phyloP scores from a whole-genome alignment of 495 filamentous ascomycete species.

The Pseudomonodictys pantanalensis region DNA sequence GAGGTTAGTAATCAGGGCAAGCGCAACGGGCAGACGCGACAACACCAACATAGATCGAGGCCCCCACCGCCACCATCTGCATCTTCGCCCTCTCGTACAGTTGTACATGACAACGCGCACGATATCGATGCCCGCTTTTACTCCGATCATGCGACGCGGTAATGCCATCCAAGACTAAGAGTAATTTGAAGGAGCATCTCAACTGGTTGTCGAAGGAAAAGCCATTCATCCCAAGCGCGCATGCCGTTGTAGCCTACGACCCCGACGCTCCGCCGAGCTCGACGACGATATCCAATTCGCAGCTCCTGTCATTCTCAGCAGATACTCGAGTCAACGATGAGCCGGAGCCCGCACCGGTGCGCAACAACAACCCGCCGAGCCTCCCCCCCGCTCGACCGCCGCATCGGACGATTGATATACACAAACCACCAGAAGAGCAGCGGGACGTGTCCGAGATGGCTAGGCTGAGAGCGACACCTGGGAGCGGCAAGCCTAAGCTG shows the following conservation, averaged over 20 bases:
- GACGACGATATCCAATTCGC: slow-evolving; percentile 11
- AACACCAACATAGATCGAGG: neutral
- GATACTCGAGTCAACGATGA: slow-evolving; percentile 12
- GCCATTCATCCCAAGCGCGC: slow-evolving; percentile 39
- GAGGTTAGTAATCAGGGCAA: slow-evolving; percentile 9
- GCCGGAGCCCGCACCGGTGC: neutral
- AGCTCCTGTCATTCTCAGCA: neutral
- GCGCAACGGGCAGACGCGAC: slow-evolving; percentile 24
- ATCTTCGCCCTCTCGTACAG: neutral
- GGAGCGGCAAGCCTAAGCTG: slow-evolving; percentile 49
- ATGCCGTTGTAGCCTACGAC: slow-evolving; percentile 20
- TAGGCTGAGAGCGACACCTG: slow-evolving; percentile 52
- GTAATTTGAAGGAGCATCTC: slow-evolving; percentile 59
- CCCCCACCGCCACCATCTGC: neutral
- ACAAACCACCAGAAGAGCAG: slow-evolving; percentile 4
- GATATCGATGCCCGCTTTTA: slow-evolving; percentile 8
- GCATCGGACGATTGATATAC: neutral
- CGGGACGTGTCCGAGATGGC: slow-evolving; percentile 52
- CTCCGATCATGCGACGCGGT: slow-evolving; percentile 37
- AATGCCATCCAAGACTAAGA: slow-evolving; percentile 65
- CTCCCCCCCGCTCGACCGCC: slow-evolving; percentile 9
- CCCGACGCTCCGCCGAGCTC: slow-evolving; percentile 20
- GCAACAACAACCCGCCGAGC: slow-evolving; percentile 3
- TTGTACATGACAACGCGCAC: slow-evolving; percentile 2
- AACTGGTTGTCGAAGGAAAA: slow-evolving; percentile 56